Conservation (phyloP, 768 basidiomycete genomes). For the Rossbeevera mucosa region DNA sequence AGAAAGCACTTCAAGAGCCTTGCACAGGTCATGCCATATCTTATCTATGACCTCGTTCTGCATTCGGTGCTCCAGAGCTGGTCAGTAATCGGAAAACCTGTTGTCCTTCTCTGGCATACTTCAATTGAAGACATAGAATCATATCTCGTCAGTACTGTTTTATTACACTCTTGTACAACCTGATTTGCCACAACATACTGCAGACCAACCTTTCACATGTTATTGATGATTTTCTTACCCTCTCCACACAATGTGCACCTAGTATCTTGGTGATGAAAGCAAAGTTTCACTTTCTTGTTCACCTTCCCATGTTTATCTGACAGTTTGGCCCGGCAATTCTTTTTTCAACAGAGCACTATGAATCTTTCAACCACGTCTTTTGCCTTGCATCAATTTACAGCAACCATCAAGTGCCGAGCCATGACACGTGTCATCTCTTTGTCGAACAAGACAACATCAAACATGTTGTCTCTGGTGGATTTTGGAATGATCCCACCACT, state of each 20-base stretch:
- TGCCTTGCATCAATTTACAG: conserved; percentile 21
- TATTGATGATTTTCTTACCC: conserved; percentile 26
- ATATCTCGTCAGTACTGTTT: conserved; percentile 33
- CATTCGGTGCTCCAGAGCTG: conserved; percentile 23
- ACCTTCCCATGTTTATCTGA: conserved; percentile 24
- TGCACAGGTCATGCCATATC: conserved; percentile 27
- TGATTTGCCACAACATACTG: background rate
- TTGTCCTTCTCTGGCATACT: conserved; percentile 39
- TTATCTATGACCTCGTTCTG: conserved; percentile 31
- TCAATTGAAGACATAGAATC: conserved; percentile 34
- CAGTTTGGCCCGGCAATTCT: conserved; percentile 28
- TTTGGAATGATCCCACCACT: conserved; percentile 9
- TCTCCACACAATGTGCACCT: conserved; percentile 21
- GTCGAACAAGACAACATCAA: conserved; percentile 8
- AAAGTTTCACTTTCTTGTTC: conserved; percentile 31
- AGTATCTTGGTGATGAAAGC: conserved; percentile 25
- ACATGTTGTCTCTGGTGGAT: conserved; percentile 12
- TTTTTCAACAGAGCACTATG: conserved; percentile 27
- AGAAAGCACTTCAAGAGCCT: conserved; percentile 33
- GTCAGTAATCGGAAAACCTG: conserved; percentile 32
- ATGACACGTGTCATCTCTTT: conserved; percentile 17
- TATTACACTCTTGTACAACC: background rate
- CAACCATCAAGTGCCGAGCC: conserved; percentile 30
- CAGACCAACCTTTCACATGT: conserved; percentile 4
- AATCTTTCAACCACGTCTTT: conserved; percentile 30